phyloP scores from a whole-genome alignment of 1,139 yeast species.

The Suhomyces taliae region DNA sequence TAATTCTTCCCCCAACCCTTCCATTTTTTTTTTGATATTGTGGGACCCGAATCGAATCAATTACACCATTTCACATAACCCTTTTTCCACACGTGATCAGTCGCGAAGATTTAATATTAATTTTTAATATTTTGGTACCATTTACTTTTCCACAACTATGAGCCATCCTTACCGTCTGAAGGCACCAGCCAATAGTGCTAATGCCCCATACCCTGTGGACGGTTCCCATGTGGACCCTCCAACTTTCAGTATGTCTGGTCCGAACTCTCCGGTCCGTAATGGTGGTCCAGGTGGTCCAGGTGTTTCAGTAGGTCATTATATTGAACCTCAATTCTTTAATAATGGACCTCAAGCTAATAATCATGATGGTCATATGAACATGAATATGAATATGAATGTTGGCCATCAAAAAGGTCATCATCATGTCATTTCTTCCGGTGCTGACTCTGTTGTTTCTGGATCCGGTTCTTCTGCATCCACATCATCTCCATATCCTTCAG shows the following conservation, averaged over 20 bases:
- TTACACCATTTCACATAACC: background rate
- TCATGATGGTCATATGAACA: too few relatives aligned
- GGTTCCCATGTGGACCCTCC: background rate
- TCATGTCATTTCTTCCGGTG: background rate
- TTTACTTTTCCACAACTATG: constrained; percentile 9
- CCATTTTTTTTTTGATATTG: too few relatives aligned
- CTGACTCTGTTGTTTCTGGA: constrained; percentile 6
- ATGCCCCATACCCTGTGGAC: constrained; percentile 28
- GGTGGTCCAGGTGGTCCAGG: too few relatives aligned
- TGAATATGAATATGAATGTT: background rate
- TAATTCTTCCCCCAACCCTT: too few relatives aligned
- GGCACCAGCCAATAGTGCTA: constrained; percentile 9
- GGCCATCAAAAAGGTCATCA: background rate
- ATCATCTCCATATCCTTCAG: background rate
- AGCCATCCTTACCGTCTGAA: constrained; percentile 40
- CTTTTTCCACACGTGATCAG: constrained; percentile 2
- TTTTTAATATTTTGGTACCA: background rate
- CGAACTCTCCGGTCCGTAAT: constrained; percentile 1
- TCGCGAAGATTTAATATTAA: background rate
- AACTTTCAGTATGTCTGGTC: background rate
- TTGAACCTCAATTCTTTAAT: constrained; percentile 6
- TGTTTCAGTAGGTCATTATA: background rate
- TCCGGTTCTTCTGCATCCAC: constrained; percentile 1
- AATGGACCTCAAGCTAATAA: background rate
- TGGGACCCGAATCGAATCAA: too few relatives aligned